A percentile compares a stretch with the other conserved stretches of the same genome.
These are phyloP conservation scores for Geotrichum ghanense DNA, from an alignment of 805 yeast genomes.

Conservation along the genomic window DNA sequence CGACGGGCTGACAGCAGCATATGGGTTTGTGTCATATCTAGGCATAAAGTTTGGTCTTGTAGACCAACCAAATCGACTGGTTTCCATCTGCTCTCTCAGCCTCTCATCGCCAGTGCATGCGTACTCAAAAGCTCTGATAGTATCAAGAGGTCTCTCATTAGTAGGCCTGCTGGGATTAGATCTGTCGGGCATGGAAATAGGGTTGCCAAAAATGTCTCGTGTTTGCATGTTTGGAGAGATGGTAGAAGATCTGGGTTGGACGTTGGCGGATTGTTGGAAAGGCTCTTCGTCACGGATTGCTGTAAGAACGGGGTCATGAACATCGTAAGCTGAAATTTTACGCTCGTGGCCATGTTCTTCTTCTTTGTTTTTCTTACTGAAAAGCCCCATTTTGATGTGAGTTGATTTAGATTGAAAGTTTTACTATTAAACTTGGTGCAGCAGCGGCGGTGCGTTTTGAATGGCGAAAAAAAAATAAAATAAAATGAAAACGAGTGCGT, in stretches of 20 bases:
- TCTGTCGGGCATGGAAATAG: slow-evolving; percentile 68
- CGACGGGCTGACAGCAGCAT: slow-evolving; percentile 17
- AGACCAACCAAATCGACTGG: slow-evolving; percentile 71
- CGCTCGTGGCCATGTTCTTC: background rate
- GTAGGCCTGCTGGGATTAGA: slow-evolving; percentile 90
- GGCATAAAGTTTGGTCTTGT: slow-evolving; percentile 61
- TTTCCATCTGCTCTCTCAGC: slow-evolving; percentile 73
- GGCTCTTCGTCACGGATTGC: slow-evolving; percentile 97
- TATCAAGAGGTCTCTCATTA: slow-evolving; percentile 94
- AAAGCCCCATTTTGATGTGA: background rate
- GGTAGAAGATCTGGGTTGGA: slow-evolving; percentile 22
- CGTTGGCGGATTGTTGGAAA: slow-evolving; percentile 50
- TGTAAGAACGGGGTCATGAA: slow-evolving; percentile 80
- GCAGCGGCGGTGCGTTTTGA: no score
- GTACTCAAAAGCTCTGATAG: slow-evolving; percentile 87
- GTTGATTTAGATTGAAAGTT: no score
- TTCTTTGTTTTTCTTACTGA: background rate
- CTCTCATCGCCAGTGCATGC: slow-evolving; percentile 82
- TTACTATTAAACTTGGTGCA: no score
- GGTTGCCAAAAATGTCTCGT: slow-evolving; percentile 78
- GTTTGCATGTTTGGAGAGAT: slow-evolving; percentile 42
- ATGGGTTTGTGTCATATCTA: slow-evolving; percentile 31
- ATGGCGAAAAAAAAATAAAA: no score
- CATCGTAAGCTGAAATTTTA: slow-evolving; percentile 33
- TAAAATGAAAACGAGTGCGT: no score